These are phyloP conservation scores for Amauroascus niger DNA, from an alignment of 2,329 filamentous ascomycete species.

Conservation along the genomic window DNA sequence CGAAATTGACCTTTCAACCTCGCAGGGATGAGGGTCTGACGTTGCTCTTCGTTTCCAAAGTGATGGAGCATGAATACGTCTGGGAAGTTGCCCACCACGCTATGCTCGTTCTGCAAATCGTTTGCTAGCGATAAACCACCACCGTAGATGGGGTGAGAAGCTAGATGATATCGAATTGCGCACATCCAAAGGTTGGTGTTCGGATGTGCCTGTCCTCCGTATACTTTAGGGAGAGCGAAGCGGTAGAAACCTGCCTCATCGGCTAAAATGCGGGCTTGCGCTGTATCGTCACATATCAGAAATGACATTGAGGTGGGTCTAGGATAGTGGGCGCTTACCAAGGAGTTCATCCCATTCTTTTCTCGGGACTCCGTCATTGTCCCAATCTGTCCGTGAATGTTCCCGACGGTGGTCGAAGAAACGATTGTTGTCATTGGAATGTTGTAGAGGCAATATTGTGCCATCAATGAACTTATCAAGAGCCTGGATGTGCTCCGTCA, in stretches of 20 bases:
- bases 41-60: constrained; percentile 49
- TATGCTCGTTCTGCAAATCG: constrained; percentile 56
- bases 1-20: constrained; percentile 46
- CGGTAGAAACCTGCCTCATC: constrained; percentile 54
- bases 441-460: constrained; percentile 47
- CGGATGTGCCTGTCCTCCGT: constrained; percentile 44
- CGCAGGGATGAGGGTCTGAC: constrained; percentile 44
- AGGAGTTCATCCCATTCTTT: constrained; percentile 52
- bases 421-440: constrained; percentile 49
- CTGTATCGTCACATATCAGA: constrained; percentile 12
- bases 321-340: background rate
- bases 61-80: constrained; percentile 54
- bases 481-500: constrained; percentile 40
- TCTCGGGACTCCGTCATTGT: constrained; percentile 47
- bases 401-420: constrained; percentile 59
- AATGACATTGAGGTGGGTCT: background rate
- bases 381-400: constrained; percentile 53
- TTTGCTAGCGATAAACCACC: constrained; percentile 51
- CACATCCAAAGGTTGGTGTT: constrained; percentile 54
- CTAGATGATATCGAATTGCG: constrained; percentile 51
- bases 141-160: constrained; percentile 40
- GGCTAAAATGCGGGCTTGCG: constrained; percentile 42
- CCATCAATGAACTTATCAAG: constrained; percentile 50
- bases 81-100: constrained; percentile 53
- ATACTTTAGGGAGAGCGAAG: constrained; percentile 48